These are phyloP conservation scores for Kazachstania sp. DNA, from an alignment of 1,139 yeast species.

Conservation along the genomic window DNA sequence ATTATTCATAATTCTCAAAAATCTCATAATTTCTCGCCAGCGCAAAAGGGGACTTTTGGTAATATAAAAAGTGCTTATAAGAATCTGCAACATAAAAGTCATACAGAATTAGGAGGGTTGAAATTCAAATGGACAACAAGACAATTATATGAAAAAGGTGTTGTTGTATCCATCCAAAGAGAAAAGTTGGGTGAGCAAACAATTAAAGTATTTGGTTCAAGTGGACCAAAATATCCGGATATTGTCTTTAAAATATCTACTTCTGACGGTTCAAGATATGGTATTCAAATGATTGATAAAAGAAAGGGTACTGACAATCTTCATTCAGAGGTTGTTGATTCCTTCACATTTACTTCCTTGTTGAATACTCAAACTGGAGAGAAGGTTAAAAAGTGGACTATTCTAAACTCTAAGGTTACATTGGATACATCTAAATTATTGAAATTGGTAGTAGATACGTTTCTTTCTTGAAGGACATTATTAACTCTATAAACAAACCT, in stretches of 20 bases:
- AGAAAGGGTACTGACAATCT: constrained; percentile 22
- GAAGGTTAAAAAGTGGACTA: constrained; percentile 10
- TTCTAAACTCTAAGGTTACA: constrained; percentile 20
- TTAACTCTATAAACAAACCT: neutral
- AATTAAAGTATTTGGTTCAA: constrained; percentile 34
- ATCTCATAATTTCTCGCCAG: constrained; percentile 16
- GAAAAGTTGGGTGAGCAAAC: constrained; percentile 36
- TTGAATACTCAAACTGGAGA: constrained; percentile 22
- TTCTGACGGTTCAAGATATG: constrained; percentile 36
- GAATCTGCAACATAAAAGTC: constrained; percentile 19
- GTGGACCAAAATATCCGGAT: constrained; percentile 53
- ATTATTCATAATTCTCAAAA: constrained; percentile 16
- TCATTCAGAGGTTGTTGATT: constrained; percentile 19
- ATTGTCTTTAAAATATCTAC: constrained; percentile 66
- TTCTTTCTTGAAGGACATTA: constrained; percentile 9
- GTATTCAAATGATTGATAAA: constrained; percentile 25
- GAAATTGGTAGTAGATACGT: constrained; percentile 18
- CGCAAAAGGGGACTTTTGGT: constrained; percentile 23
- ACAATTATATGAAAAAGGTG: constrained; percentile 64
- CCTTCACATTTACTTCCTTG: constrained; percentile 19
- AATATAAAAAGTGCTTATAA: constrained; percentile 55
- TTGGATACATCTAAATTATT: constrained; percentile 19
- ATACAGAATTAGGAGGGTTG: constrained; percentile 16
- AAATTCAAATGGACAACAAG: constrained; percentile 59
- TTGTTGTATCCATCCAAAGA: constrained; percentile 52